Conservation (phyloP, 2,329 filamentous ascomycete genomes). For the Colletotrichum truncatum region DNA sequence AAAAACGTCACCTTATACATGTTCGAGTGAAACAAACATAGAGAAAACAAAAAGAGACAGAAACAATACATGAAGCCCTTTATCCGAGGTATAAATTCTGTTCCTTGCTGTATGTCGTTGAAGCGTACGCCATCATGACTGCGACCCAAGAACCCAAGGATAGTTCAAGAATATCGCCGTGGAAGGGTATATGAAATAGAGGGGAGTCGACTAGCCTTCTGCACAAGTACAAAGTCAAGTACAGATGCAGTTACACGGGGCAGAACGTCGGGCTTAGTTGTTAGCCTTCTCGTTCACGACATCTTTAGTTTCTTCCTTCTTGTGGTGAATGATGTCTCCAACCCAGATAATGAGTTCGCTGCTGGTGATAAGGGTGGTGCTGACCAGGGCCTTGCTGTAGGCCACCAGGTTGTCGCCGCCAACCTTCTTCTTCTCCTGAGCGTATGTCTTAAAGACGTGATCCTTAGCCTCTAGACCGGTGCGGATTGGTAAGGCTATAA, state of each 20-base stretch:
- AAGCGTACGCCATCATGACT: slow-evolving; percentile 25
- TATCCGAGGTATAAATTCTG: slow-evolving; percentile 28
- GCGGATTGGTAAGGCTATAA: slow-evolving; percentile 70
- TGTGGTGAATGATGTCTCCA: slow-evolving; percentile 64
- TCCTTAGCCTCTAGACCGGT: slow-evolving; percentile 70
- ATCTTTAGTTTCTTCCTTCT: slow-evolving; percentile 70
- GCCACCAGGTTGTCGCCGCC: slow-evolving; percentile 72
- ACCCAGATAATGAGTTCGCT: slow-evolving; percentile 72
- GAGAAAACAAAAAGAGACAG: slow-evolving; percentile 3
- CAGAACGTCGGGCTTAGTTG: slow-evolving; percentile 43
- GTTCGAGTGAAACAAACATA: slow-evolving; percentile 13
- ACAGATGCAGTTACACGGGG: neutral
- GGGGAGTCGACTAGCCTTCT: neutral
- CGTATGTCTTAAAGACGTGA: slow-evolving; percentile 66
- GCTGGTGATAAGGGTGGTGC: slow-evolving; percentile 73
- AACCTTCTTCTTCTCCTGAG: slow-evolving; percentile 68
- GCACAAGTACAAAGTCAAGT: neutral
- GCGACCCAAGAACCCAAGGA: slow-evolving; percentile 1
- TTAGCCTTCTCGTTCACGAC: slow-evolving; percentile 60
- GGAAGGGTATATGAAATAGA: slow-evolving; percentile 24
- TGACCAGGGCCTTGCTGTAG: slow-evolving; percentile 74
- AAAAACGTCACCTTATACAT: slow-evolving; percentile 11
- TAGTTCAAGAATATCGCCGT: neutral
- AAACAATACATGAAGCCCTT: slow-evolving; percentile 9
- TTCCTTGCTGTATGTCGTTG: slow-evolving; percentile 30